Base-by-base conservation (phyloP, 148 eudicot species). In the Nepenthes gracilis region DNA sequence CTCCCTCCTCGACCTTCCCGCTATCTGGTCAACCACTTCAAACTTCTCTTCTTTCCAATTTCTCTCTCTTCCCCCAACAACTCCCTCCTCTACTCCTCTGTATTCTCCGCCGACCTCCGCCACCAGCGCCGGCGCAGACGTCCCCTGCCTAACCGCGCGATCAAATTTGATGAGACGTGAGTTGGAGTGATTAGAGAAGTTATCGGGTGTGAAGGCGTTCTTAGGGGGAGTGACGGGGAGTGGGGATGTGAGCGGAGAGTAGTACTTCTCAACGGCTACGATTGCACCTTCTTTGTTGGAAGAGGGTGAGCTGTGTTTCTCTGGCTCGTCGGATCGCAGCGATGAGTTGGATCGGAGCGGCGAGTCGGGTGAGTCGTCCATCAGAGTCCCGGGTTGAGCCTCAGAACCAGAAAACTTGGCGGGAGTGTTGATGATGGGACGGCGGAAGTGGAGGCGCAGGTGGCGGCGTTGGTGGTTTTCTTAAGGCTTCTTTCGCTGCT, bases 311-410 rank as follows among this genome's bases (percentile, higher is more conserved):
- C 33, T 12, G 7, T 15, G 47, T 7, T 70, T 58, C 38, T 48
- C 65, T 1, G 78, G 82, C 59, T 76, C 79, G 70, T 74, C 81
- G 58, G 89, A 84, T 36, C 68, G 77, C 63, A 73, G 54, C 0
- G 77, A 80, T 14, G 81, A 76, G 3, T 77, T 75, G 23, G 76
- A 78, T 45, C 84, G 91, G 54, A 78, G 86, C 0, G 92, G 89
- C 5, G 96, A 80, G 65, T 81, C 81, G 49, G 70, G 77, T 0
- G 82, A 77, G 33, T 82, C 82, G 53, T 53, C 45, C 33, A 45
- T 14, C 15, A 32, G 59, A 13, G 8, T 15, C 1, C 1, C 49
- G 35, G 67, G 5, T 64, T 12, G 67, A 3, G 67, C 36, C 49
- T 35, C 43, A 4, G 59, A 40, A 34, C 11, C 55, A 35, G 34